Percentiles rank a stretch among this genome's conserved stretches.
Conservation (phyloP, 116 monocot genomes). For the Posidonia oceanica region DNA sequence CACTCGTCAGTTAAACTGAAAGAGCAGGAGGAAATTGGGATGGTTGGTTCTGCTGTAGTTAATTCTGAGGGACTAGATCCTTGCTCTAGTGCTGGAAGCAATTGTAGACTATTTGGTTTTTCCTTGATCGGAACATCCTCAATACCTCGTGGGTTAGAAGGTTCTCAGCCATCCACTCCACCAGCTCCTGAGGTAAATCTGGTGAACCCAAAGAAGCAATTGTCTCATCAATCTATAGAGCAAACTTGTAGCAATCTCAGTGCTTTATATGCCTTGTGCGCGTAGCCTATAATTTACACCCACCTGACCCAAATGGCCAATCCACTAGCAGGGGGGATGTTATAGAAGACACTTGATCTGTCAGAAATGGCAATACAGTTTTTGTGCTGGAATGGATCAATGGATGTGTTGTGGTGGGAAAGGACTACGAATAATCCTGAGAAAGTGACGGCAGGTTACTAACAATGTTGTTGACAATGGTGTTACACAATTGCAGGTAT, state of each 20-base stretch:
- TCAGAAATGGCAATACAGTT: no score
- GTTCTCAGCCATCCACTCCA: constrained; percentile 5
- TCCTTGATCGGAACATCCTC: constrained; percentile 32
- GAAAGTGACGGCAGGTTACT: no score
- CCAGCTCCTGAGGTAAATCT: not conserved
- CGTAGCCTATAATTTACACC: not conserved
- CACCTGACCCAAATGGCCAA: no score
- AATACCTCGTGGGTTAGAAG: constrained; percentile 5
- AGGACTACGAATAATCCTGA: no score
- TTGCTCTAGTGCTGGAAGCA: constrained; percentile 3
- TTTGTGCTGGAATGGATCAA: no score
- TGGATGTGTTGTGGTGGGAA: no score
- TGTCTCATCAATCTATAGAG: constrained; percentile 8
- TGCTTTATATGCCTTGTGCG: constrained; percentile 9
- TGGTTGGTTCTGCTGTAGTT: not conserved
- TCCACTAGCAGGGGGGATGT: no score
- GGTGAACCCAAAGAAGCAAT: constrained; percentile 12
- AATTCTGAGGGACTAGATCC: constrained; percentile 7
- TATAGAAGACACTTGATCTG: no score
- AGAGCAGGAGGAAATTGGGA: constrained; percentile 12
- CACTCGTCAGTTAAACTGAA: not conserved
- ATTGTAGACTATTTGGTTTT: constrained; percentile 73
- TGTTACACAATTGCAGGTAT: no score
- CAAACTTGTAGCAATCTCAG: constrained; percentile 22
- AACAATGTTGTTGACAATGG: no score